Base-by-base conservation (phyloP, 2,329 filamentous ascomycete genomes). In the Colletotrichum filicis region DNA sequence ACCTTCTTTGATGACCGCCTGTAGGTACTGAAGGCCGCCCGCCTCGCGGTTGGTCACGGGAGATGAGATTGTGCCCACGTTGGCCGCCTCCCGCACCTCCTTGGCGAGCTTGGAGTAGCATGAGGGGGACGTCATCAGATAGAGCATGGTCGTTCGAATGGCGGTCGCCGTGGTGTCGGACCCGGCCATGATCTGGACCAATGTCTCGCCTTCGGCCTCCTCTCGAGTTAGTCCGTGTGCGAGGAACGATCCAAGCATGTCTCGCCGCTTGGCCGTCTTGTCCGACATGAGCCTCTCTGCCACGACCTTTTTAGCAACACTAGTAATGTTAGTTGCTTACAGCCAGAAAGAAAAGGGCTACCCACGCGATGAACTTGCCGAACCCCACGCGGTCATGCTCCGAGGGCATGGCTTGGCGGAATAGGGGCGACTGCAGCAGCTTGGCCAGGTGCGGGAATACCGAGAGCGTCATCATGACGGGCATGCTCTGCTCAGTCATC, bases 1-100 rank as follows among this genome's bases (percentile, higher is more conserved):
- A 0, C 83, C 84, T 75, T 89, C 88, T 62, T 84, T 84, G 52
- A 89, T 83, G 5, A 85, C 84, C 0, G 87, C 87, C 73, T 87
- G 84, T 8, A 90, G 80, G 71, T 88, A 89, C 0, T 83, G 82
- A 6, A 89, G 79, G 4, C 76, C 75, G 19, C 81, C 79, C 0
- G 82, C 82, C 74, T 87, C 82, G 1, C 79, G 76, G 52, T 85
- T 80, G 11, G 74, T 78, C 71, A 80, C 76, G 35, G 79, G 79
- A 3, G 74, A 67, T 0, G 80, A 76, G n/a, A 84, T 77, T 30
- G 75, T 63, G 19, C 75, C 77, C 6, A 75, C 75, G 24, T 67
- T 52, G 35, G 74, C 71, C 4, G 79, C 78, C 0, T 77, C 68
- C 53, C 87, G 84, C 30, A 90, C 83, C 74, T 92, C 90, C 0